These are phyloP conservation scores for Candida dubliniensis DNA, from an alignment of 1,139 yeast genomes.

Conservation along the genomic window DNA sequence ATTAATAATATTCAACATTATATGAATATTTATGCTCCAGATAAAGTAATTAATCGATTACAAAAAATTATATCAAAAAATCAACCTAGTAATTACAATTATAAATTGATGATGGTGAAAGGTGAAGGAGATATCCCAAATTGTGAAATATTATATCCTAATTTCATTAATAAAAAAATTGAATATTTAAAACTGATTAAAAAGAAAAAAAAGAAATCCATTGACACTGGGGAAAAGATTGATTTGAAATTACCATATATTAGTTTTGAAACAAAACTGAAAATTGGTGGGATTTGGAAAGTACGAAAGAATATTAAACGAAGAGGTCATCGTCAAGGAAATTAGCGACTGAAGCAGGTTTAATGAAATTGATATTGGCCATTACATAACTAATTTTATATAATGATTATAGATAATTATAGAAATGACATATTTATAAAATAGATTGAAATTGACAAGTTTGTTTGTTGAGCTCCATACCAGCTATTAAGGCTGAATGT, in stretches of 20 bases:
- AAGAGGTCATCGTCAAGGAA: constrained; percentile 24
- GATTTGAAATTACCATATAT: constrained; percentile 46
- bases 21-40: constrained; percentile 63
- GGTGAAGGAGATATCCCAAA: constrained; percentile 61
- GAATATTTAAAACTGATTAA: constrained; percentile 13
- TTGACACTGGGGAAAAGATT: not conserved
- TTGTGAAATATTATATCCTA: constrained; percentile 33
- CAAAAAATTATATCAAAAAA: constrained; percentile 8
- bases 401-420: too few species aligned
- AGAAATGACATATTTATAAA: too few species aligned
- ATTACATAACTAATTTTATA: too few species aligned
- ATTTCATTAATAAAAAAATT: constrained; percentile 17
- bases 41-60: constrained; percentile 14
- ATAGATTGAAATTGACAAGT: too few species aligned
- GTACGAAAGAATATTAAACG: constrained; percentile 64
- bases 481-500: too few species aligned
- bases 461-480: too few species aligned
- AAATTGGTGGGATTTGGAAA: constrained; percentile 62
- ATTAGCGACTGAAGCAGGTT: not conserved
- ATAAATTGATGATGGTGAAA: constrained; percentile 51
- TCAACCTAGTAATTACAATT: constrained; percentile 20
- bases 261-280: constrained; percentile 43
- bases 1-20: constrained; percentile 41
- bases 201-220: constrained; percentile 15
- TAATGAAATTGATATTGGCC: too few species aligned